phyloP scores from a whole-genome alignment of 768 basidiomycete genomes.

The Lactarius deliciosus region DNA sequence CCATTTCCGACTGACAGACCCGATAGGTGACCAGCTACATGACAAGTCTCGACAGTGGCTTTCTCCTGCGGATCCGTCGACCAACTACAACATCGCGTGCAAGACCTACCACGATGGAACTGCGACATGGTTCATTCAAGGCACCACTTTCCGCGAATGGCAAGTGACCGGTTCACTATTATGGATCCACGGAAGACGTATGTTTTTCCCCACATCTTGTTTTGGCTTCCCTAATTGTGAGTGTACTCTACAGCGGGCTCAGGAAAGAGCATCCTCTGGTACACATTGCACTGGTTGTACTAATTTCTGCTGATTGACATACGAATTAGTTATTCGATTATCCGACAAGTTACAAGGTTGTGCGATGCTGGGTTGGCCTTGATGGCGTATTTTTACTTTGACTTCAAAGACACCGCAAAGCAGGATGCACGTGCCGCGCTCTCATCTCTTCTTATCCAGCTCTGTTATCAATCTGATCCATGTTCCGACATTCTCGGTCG shows the following conservation, averaged over 20 bases:
- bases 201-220: background rate
- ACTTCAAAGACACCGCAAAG: too few species aligned
- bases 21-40: background rate
- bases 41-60: background rate
- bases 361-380: background rate
- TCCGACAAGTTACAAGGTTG: background rate
- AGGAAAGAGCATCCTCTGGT: background rate
- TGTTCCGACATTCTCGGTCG: background rate
- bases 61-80: background rate
- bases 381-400: too few species aligned
- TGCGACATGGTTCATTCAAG: conserved; percentile 5
- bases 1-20: background rate
- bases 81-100: too few species aligned
- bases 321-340: background rate
- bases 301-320: background rate
- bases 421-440: too few species aligned
- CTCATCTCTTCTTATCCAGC: background rate
- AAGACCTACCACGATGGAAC: background rate
- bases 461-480: background rate
- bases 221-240: too few species aligned
- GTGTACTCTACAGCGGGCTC: too few species aligned
- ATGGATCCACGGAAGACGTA: conserved; percentile 10
- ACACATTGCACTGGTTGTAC: background rate
- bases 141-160: background rate
- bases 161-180: background rate